Evolutionary conservation across 2,329 filamentous ascomycete species (phyloP), one percentile per base, ranked within the genome.

Genomic region (Chaetothyriales sp.): DNA sequence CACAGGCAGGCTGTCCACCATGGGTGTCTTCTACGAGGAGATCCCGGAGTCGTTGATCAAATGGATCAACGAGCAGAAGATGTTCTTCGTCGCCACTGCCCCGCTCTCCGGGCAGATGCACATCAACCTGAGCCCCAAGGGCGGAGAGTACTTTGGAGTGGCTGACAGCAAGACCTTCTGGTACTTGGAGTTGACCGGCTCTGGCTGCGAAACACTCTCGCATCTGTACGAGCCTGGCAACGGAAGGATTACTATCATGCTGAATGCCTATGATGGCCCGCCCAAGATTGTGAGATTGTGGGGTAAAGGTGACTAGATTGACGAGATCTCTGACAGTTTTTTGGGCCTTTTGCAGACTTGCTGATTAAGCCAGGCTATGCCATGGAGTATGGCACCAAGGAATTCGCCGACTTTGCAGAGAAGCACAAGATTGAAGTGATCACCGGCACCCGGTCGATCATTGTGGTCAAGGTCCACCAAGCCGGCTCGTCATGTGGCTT

Each of bases 101-200:
- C 83, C 84, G 0, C 73, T 79, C 22, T 73, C 74, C n/a, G 80
- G 77, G 18, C 66, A 70, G 1, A 56, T 56, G 3, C 84, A 89
- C 68, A 72, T 89, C 69, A 89, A 89, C 61, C 68, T 87, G 50
- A 88, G 83, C 0, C 83, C 85, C 47, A 87, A 89, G 65, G 84
- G 84, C 47, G 73, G 82, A 19, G 70, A 78, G 0, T 71, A 56
- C 48, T 60, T 60, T 46, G 58, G 58, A 18, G 48, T 59, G 6
- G 49, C 55, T 43, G 54, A 55, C 18, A 51, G 53, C 48, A 48
- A 46, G 46, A 55, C 56, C 15, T 60, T 60, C 53, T 60, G 58
- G 58, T 60, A 58, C 47, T 50, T 57, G 49, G 58, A 60, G 18
- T 51, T 60, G 39, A 86, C 81, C 1, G 85, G 84, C 26, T 84